phyloP scores from a whole-genome alignment of 2,329 filamentous ascomycete genomes.

The Fusarium protoensiforme region DNA sequence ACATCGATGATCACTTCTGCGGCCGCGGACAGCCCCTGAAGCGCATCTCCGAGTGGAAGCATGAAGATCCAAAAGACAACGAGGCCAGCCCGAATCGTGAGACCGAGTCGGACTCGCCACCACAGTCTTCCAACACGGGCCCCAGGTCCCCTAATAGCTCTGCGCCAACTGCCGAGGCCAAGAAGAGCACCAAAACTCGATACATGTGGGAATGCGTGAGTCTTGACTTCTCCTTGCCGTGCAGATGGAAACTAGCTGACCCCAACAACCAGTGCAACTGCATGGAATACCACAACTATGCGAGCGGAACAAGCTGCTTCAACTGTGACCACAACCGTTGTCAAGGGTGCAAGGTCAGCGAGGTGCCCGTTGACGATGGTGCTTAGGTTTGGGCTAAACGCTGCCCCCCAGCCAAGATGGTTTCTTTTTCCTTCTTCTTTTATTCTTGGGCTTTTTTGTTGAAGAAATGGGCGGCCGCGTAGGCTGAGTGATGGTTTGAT shows the following conservation, averaged over 20 bases:
- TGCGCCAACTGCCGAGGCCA: not conserved
- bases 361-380: slow-evolving; percentile 1
- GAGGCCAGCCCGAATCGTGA: not conserved
- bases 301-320: slow-evolving; percentile 6
- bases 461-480: not conserved
- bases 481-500: not conserved
- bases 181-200: slow-evolving; percentile 14
- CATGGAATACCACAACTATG: slow-evolving; percentile 2
- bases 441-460: not conserved
- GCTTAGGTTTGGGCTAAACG: not conserved
- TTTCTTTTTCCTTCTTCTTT: not conserved
- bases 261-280: slow-evolving; percentile 36
- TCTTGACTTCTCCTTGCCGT: not conserved
- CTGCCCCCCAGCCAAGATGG: not conserved
- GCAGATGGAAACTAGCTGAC: slow-evolving; percentile 8
- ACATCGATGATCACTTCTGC: slow-evolving; percentile 80
- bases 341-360: not conserved
- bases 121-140: slow-evolving; percentile 4
- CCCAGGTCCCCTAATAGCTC: slow-evolving; percentile 1
- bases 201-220: slow-evolving; percentile 49
- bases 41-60: slow-evolving; percentile 67
- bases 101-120: not conserved
- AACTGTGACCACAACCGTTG: slow-evolving; percentile 24
- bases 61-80: slow-evolving; percentile 41
- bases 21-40: slow-evolving; percentile 57